Evolutionary conservation across 441 rosid genomes (phyloP).

Genomic region (Populus trichocarpa): DNA sequence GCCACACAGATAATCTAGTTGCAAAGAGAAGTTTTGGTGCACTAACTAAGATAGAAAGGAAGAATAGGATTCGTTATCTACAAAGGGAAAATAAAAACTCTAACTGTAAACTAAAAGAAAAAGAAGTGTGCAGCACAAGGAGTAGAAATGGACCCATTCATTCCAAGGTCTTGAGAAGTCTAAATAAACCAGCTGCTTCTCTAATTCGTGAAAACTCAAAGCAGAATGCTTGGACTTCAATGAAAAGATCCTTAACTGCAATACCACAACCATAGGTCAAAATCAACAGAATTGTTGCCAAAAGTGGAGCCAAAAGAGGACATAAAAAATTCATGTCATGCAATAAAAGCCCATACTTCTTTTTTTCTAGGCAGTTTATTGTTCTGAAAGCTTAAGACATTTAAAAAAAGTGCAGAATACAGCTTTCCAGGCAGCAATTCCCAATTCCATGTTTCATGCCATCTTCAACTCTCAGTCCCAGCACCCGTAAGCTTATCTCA

Average conservation of each 20-base stretch:
- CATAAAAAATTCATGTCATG: background rate
- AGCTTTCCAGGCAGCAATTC: background rate
- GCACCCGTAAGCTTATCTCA: background rate
- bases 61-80: background rate
- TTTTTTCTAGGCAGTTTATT: background rate
- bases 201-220: constrained; percentile 89
- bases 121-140: background rate
- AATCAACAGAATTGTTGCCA: background rate
- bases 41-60: background rate
- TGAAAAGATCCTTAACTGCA: constrained; percentile 91
- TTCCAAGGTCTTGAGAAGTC: constrained; percentile 86
- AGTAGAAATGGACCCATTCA: constrained; percentile 14
- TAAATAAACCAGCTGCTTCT: constrained; percentile 90
- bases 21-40: background rate
- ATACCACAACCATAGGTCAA: constrained; percentile 9
- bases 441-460: background rate
- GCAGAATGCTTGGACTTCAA: constrained; percentile 98
- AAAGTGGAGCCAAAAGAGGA: background rate
- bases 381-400: background rate
- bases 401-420: background rate
- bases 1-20: background rate
- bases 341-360: background rate
- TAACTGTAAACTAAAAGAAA: background rate
- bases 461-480: background rate
- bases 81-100: background rate